Percentiles rank a stretch among this genome's conserved stretches.
phyloP scores from a whole-genome alignment of 805 yeast genomes.

The Metschnikowia henanensis region DNA sequence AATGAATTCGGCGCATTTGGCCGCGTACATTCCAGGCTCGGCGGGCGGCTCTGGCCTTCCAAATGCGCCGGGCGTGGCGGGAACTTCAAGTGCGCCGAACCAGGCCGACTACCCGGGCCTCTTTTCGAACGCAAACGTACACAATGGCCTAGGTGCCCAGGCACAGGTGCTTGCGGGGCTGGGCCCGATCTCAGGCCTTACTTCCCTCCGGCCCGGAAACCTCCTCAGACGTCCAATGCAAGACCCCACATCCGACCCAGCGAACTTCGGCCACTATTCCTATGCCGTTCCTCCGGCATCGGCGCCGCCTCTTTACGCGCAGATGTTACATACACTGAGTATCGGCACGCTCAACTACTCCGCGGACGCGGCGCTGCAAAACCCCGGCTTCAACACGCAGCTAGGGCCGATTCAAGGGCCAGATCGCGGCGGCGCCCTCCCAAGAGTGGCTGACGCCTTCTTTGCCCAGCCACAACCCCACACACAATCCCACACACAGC shows the following conservation, averaged over 20 bases:
- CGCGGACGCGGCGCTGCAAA: constrained; percentile 1
- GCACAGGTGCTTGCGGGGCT: no score
- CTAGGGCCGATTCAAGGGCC: constrained; percentile 4
- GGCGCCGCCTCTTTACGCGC: constrained; percentile 1
- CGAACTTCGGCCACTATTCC: constrained; percentile 2
- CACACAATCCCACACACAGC: no score
- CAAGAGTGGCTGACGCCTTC: neutral
- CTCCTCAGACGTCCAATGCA: neutral
- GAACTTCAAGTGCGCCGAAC: neutral
- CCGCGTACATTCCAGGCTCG: no score
- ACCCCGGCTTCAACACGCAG: neutral
- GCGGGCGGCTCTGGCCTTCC: neutral
- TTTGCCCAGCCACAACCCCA: neutral
- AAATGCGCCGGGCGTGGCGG: neutral
- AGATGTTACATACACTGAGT: constrained; percentile 1
- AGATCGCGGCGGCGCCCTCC: neutral
- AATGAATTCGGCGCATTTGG: no score
- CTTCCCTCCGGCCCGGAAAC: constrained; percentile 2
- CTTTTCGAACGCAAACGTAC: no score
- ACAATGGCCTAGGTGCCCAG: no score
- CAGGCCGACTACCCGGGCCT: neutral
- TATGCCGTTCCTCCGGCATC: neutral
- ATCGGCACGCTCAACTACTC: neutral
- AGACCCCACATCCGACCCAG: constrained; percentile 3
- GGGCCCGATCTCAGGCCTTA: constrained; percentile 3